phyloP scores from a whole-genome alignment of 225 moss, liverwort and hornwort genomes.

The Polytrichum commune region DNA sequence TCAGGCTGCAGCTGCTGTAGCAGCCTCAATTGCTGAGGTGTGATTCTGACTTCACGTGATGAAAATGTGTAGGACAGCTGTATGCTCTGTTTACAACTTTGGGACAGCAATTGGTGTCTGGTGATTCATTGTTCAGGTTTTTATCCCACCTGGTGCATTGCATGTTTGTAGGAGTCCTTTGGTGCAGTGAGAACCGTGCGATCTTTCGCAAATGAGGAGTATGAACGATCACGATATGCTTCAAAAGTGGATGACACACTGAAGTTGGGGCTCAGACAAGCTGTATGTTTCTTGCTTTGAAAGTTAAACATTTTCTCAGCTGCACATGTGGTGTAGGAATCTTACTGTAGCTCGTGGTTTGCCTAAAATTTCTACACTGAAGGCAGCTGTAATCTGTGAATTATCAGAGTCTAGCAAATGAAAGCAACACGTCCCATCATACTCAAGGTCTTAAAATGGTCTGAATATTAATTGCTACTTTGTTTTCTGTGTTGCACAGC shows the following conservation, averaged over 20 bases:
- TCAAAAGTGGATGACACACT: slow-evolving; percentile 68
- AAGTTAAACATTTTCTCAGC: background rate
- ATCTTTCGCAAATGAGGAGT: slow-evolving; percentile 90
- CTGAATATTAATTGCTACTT: background rate
- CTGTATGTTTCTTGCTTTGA: slow-evolving; percentile 53
- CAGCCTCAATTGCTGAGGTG: slow-evolving; percentile 97
- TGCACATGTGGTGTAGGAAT: no score
- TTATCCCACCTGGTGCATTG: no score
- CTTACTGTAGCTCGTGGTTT: no score
- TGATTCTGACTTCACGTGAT: background rate
- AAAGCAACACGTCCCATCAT: background rate
- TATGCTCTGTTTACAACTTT: no score
- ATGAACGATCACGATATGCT: slow-evolving; percentile 63
- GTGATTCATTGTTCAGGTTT: no score
- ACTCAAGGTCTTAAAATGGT: background rate
- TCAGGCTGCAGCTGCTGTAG: slow-evolving; percentile 89
- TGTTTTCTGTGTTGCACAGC: slow-evolving; percentile 38
- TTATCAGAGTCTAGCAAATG: background rate
- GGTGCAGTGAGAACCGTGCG: slow-evolving; percentile 93
- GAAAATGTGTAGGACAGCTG: no score
- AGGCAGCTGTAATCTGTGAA: background rate
- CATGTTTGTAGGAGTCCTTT: slow-evolving; percentile 77
- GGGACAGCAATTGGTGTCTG: no score
- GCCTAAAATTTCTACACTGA: background rate
- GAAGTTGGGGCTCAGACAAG: slow-evolving; percentile 77